These are phyloP conservation scores for Hypholoma fasciculare DNA, from an alignment of 768 basidiomycete species.

Conservation along the genomic window DNA sequence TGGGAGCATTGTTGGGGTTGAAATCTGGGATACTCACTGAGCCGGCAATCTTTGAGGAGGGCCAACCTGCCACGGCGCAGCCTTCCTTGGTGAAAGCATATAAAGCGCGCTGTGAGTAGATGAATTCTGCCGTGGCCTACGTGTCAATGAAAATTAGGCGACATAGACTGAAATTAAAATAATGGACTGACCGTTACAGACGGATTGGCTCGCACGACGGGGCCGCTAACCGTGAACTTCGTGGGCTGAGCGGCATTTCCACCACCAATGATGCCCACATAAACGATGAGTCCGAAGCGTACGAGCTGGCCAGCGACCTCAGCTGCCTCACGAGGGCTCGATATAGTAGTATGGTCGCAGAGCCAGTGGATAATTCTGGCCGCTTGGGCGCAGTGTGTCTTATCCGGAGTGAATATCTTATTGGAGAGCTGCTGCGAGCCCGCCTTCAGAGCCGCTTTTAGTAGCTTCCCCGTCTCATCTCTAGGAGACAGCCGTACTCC, in stretches of 20 bases:
- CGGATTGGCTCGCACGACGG: not conserved
- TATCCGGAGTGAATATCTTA: constrained; percentile 1
- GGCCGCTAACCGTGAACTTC: constrained; percentile 3
- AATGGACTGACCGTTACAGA: constrained; percentile 1
- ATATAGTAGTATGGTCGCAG: constrained; percentile 5
- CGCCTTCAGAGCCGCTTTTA: not conserved
- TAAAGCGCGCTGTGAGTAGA: not conserved
- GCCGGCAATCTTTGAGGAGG: not conserved
- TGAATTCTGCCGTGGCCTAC: constrained; percentile 6
- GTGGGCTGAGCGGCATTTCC: not conserved
- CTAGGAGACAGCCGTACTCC: not conserved
- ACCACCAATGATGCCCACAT: not conserved
- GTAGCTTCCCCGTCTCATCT: not conserved
- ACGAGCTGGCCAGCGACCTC: constrained; percentile 13
- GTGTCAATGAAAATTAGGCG: not conserved
- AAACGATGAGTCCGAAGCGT: constrained; percentile 8
- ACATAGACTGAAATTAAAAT: not conserved
- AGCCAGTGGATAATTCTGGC: constrained; percentile 5
- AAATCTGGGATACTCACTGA: not conserved
- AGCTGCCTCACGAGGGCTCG: constrained; percentile 7
- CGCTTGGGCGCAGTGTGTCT: constrained; percentile 6
- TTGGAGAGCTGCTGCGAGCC: not conserved
- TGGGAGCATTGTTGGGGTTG: not conserved
- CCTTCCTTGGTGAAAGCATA: constrained; percentile 10
- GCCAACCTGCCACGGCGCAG: constrained; percentile 6